Conservation (phyloP, 495 filamentous ascomycete species). For the Parathielavia appendiculata region DNA sequence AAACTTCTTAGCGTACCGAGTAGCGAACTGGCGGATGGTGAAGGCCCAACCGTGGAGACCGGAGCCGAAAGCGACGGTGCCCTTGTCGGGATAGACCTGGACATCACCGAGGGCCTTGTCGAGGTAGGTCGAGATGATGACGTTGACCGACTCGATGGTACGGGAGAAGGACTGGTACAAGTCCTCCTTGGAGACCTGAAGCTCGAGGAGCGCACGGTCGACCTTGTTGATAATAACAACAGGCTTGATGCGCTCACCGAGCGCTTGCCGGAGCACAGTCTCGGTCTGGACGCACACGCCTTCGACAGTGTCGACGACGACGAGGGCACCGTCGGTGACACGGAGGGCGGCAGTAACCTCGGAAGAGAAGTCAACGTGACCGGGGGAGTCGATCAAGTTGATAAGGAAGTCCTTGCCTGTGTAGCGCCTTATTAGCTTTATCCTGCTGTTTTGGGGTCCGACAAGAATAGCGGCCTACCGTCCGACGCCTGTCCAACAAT, state of each 20-base stretch:
- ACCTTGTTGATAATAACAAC: conserved; percentile 99
- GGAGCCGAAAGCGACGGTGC: conserved; percentile 98
- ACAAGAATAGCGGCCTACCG: conserved; percentile 32
- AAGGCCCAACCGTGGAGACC: conserved; percentile 99
- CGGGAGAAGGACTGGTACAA: conserved; percentile 98
- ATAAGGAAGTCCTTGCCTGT: conserved; percentile 88
- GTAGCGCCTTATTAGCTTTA: conserved; percentile 5
- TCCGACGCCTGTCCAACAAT: conserved; percentile 77
- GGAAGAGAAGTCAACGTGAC: conserved; percentile 99
- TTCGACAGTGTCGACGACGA: conserved; percentile 99
- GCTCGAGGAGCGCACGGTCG: conserved; percentile 96
- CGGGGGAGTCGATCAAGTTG: conserved; percentile 99
- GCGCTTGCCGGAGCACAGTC: conserved; percentile 98
- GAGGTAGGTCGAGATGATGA: conserved; percentile 97
- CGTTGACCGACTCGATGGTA: conserved; percentile 99
- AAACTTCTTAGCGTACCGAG: conserved; percentile 98
- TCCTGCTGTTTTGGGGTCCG: background rate
- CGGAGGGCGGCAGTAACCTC: conserved; percentile 99
- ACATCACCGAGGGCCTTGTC: conserved; percentile 96
- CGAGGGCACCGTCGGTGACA: conserved; percentile 98
- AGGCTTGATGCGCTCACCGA: conserved; percentile 99
- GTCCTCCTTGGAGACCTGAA: conserved; percentile 97
- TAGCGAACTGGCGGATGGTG: conserved; percentile 97
- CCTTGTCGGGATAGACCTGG: conserved; percentile 93
- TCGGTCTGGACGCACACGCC: conserved; percentile 99